Evolutionary conservation across 371 early-diverging fungal genomes (phyloP).

Genomic region (Syncephalis fuscata): DNA sequence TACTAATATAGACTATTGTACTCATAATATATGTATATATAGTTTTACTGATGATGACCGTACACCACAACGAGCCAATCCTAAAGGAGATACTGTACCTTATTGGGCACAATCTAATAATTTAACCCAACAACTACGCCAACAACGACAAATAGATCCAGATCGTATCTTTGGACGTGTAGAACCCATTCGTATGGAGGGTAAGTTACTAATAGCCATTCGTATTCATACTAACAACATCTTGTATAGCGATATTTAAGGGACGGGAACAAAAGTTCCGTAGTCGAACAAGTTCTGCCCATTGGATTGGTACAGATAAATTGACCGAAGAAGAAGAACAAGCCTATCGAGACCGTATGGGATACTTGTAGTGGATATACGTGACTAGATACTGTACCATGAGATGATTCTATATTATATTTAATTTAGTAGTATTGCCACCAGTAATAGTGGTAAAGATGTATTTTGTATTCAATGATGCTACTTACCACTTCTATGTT

Average conservation of each 20-base stretch:
- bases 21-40: background rate
- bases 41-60: background rate
- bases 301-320: constrained; percentile 5
- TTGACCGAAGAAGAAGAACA: constrained; percentile 3
- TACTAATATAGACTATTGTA: background rate
- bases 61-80: background rate
- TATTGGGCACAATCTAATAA: background rate
- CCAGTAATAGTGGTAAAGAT: too few relatives aligned
- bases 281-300: constrained; percentile 2
- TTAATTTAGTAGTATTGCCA: too few relatives aligned
- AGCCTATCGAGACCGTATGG: constrained; percentile 5
- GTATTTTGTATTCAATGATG: too few relatives aligned
- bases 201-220: background rate
- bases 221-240: constrained; percentile 1
- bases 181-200: constrained; percentile 1
- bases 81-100: background rate
- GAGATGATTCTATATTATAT: too few relatives aligned
- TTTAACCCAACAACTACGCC: background rate
- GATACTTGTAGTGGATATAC: background rate
- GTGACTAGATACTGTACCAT: too few relatives aligned
- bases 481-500: too few relatives aligned
- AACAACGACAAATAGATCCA: constrained; percentile 1
- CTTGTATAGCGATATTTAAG: background rate
- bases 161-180: constrained; percentile 5
- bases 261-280: constrained; percentile 1